Evolutionary conservation across 306 rosid genomes (phyloP), one percentile per base, ranked within the genome.

Genomic region (Cyamopsis tetragonoloba): DNA sequence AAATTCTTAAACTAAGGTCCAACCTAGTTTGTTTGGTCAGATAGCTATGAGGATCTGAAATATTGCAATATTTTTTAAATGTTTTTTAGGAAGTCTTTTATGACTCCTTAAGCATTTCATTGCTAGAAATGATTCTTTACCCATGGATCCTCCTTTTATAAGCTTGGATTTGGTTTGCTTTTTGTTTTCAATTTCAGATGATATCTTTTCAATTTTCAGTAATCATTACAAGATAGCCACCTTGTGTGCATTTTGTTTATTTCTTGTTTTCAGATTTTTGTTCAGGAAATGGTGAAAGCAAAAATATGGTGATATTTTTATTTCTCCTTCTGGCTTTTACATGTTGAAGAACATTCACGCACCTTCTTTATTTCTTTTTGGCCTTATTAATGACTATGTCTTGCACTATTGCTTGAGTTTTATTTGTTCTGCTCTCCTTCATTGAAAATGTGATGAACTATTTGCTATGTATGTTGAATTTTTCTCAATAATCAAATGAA

Each of bases 81-180:
- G 32, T 34, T 51, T 43, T n/a, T n/a, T n/a, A n/a, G 24, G 28
- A 35, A 31, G 3, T 56, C 9, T 51, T 39, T 1, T 61, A 27
- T 39, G 39, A 19, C 23, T 46, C 38, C 48, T 24, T 37, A 22
- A 66, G 64, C 63, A 46, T 24, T 41, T 58, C 67, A 44, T 57
- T 54, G 22, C 17, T 7, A 24, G 38, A 15, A 47, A 63, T 51
- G 44, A 7, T 53, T 69, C 54, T 27, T 51, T 35, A 35, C 31
- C 19, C 19, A 66, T 24, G 54, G 32, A 44, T 65, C 23, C 42
- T 44, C 14, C 14, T 31, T 32, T 54, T 34, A 5, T 15, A 14
- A 23, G 55, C 30, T 0, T 1, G 4, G 12, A 8, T 26, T 20
- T 58, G 3, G 17, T 38, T 38, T 43, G 20, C 12, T 20, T 37